These are phyloP conservation scores for Alternaria ethzedia DNA, from an alignment of 2,329 filamentous ascomycete species.

Conservation along the genomic window DNA sequence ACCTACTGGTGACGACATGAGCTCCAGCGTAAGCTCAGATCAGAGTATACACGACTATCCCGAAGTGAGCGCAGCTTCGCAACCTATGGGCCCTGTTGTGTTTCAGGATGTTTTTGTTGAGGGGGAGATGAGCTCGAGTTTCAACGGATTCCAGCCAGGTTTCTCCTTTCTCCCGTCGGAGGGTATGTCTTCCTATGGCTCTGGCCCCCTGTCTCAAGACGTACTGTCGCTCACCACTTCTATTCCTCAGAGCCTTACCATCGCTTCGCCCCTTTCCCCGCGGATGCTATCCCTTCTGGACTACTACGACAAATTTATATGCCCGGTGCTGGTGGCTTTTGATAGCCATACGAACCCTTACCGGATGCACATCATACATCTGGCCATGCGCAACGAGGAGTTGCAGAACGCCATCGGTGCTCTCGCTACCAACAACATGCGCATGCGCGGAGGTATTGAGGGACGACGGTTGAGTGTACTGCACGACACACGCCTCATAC, in stretches of 20 bases:
- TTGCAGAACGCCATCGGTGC: constrained; percentile 94
- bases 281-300: constrained; percentile 89
- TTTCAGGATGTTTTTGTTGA: constrained; percentile 49
- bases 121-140: constrained; percentile 48
- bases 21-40: constrained; percentile 55
- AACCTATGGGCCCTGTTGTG: constrained; percentile 43
- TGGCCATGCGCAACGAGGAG: constrained; percentile 79
- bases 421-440: constrained; percentile 84
- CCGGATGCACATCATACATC: constrained; percentile 77
- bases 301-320: constrained; percentile 92
- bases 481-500: constrained; percentile 41
- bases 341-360: constrained; percentile 85
- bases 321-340: constrained; percentile 88
- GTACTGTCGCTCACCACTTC: constrained; percentile 49
- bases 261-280: constrained; percentile 67
- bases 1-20: constrained; percentile 50
- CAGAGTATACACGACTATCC: constrained; percentile 54
- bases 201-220: constrained; percentile 47
- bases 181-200: constrained; percentile 51
- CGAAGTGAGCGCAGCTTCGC: constrained; percentile 46
- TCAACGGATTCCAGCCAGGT: constrained; percentile 46
- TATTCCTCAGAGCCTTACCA: constrained; percentile 55
- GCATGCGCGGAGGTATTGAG: constrained; percentile 77
- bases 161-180: constrained; percentile 50
- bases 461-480: constrained; percentile 40